Base-by-base conservation (phyloP, 768 basidiomycete genomes). In the Psilocybe cubensis region DNA sequence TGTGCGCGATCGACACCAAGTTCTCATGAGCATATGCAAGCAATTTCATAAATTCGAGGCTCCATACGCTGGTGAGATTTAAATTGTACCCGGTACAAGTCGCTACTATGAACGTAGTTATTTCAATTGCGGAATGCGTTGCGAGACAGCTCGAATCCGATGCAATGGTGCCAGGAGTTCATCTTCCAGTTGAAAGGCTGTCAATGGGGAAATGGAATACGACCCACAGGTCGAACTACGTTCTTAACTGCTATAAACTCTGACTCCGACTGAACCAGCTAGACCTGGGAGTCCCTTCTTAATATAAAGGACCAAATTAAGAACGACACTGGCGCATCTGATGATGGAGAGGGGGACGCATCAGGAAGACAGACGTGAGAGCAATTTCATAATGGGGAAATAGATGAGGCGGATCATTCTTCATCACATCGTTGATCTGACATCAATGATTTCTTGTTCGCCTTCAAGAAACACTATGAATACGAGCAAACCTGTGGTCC, bases 171-270 rank as follows among this genome's bases (percentile, higher is more conserved):
- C 24, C 20, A 25, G 42, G 9, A 7, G 17, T 7, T 8, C 14
- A 10, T 42, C 17, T 17, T n/a, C 41, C 17, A 25, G 20, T 10
- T n/a, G 28, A 31, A 29, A 48, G 27, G 6, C n/a, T 3, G 3
- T 48, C 27, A 9, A 4, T 48, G 46, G 28, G 8, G 21, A 29
- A 48, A 28, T 29, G 2, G 46, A 48, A 48, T n/a, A n/a, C n/a
- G n/a, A n/a, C n/a, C n/a, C 46, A 28, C 46, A n/a, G 46, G 46
- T 29, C 23, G 35, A 8, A 33, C 14, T 11, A 31, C 27, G 17
- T 5, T 18, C 46, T 33, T 48, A 48, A 48, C 14, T 48, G 46
- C 46, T 48, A 48, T 48, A 24, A n/a, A 48, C 46, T n/a, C 8
- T 5, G 35, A 38, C 35, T n/a, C n/a, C n/a, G n/a, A n/a, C n/a